Conservation (phyloP, 139 green algal species). For the Desmodesmus armatus region DNA sequence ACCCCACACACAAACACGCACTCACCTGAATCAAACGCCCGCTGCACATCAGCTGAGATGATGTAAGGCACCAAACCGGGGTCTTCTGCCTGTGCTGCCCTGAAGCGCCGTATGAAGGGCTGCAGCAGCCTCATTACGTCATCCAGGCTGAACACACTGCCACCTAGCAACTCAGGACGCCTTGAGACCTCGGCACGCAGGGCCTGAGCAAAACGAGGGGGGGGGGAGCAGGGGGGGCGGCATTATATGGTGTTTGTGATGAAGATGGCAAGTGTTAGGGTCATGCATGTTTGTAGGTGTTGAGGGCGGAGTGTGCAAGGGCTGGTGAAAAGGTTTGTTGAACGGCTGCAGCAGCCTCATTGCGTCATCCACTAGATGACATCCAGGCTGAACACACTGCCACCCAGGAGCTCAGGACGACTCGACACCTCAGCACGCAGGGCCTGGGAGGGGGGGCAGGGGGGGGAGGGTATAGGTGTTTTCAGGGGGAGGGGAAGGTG, state of each 20-base stretch:
- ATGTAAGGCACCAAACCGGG: conserved; percentile 64
- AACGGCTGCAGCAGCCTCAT: conserved; percentile 59
- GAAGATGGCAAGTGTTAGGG: no score
- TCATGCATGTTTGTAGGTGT: no score
- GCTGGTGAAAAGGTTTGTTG: no score
- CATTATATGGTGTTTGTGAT: no score
- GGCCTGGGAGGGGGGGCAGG: conserved; percentile 50
- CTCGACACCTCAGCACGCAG: conserved; percentile 71
- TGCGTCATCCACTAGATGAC: conserved; percentile 84
- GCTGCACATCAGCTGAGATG: conserved; percentile 77
- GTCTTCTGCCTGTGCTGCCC: conserved; percentile 35
- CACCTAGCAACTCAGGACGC: conserved; percentile 44
- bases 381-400: conserved; percentile 83
- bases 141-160: conserved; percentile 85
- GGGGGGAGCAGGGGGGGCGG: no score
- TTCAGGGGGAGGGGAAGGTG: background rate
- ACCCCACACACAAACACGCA: no score
- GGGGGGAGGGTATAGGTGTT: background rate
- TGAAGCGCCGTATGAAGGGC: conserved; percentile 67
- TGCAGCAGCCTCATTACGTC: conserved; percentile 65
- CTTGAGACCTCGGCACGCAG: conserved; percentile 71
- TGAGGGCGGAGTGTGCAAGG: no score
- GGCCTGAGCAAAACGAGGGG: no score
- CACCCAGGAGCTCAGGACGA: conserved; percentile 44
- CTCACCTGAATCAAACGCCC: conserved; percentile 81